Evolutionary conservation across 257 asterid species (phyloP), one percentile per base, ranked within the genome.

Genomic region (Gynochthodes officinalis): DNA sequence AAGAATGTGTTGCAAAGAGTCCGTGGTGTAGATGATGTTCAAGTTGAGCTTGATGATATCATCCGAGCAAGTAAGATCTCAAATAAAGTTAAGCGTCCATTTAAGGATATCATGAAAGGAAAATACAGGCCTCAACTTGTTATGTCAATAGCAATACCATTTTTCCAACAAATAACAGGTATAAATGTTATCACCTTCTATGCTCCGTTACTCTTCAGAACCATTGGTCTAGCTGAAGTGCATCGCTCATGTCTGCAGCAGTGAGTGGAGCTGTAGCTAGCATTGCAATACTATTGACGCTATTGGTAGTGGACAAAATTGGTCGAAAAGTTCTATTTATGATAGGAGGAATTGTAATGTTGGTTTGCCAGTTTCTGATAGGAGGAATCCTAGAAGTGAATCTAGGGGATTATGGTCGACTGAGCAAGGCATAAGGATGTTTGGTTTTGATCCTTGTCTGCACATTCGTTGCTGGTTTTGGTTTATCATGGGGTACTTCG

Each of bases 191-290:
- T 89, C 1, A 80, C 91, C 57, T 89, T 86, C 78, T 91, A 89
- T 59, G 92, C 96, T 2, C 95, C 97, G 2, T 72, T 91, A 2
- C 78, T 91, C 3, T 91, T 89, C 49, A 79, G 84, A 0, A 84
- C 96, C 0, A 78, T 88, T 25, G 97, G 96, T n/a, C 76, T 77
- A 1, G 90, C 91, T 1, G 96, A 85, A 88, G 90, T 73, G 91
- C 91, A 7, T 73, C 95, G 0, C 84, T 89, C 50, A n/a, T 89
- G 75, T 82, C 96, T 16, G 71, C 89, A 0, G 79, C 83, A 0
- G 78, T 86, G 39, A 88, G 85, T 7, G 92, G 95, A 7, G 83
- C 79, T 3, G 90, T 85, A 0, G 89, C 84, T 0, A 73, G 75
- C 5, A 30, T 23, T 1, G 69, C 87, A 15, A 87, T 88, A 0